A percentile compares a stretch with the other conserved stretches of the same genome.
phyloP scores from a whole-genome alignment of 495 filamentous ascomycete genomes.

The Podospora pseudoanserina region DNA sequence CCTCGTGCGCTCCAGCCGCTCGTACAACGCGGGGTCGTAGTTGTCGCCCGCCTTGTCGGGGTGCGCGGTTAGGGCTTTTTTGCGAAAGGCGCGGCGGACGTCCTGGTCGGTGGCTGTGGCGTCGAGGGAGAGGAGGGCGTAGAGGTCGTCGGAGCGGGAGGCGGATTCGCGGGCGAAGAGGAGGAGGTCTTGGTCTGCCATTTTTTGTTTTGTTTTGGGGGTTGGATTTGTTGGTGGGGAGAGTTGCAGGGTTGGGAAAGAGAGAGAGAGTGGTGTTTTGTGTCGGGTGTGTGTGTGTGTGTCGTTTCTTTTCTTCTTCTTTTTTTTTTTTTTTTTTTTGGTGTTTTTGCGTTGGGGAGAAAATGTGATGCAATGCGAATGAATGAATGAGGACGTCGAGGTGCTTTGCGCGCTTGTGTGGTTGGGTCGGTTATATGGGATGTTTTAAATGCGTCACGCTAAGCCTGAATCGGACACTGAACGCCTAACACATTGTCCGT shows the following conservation, averaged over 20 bases:
- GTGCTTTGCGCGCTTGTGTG: no score
- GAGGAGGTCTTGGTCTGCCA: constrained; percentile 38
- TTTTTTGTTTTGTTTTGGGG: constrained; percentile 4
- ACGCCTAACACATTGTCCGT: no score
- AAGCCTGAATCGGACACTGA: no score
- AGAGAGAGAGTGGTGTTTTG: no score
- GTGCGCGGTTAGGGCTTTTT: constrained; percentile 46
- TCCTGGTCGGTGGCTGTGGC: constrained; percentile 40
- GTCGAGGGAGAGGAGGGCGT: constrained; percentile 42
- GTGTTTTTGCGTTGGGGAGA: not conserved
- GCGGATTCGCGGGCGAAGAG: constrained; percentile 42
- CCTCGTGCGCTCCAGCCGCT: constrained; percentile 45
- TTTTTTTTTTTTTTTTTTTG: not conserved
- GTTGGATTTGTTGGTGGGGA: not conserved
- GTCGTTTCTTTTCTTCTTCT: not conserved
- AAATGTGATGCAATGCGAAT: no score
- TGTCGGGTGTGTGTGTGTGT: not conserved
- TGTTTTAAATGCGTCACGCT: no score
- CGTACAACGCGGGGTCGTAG: constrained; percentile 46
- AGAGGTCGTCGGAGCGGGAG: constrained; percentile 40
- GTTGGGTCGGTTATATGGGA: no score
- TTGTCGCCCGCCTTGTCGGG: constrained; percentile 47
- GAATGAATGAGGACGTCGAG: no score
- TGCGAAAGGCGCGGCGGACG: constrained; percentile 45
- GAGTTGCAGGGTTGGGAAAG: not conserved